Evolutionary conservation across 2,329 filamentous ascomycete species (phyloP), one percentile per base, ranked within the genome.

Genomic region (Dothistroma septosporum): DNA sequence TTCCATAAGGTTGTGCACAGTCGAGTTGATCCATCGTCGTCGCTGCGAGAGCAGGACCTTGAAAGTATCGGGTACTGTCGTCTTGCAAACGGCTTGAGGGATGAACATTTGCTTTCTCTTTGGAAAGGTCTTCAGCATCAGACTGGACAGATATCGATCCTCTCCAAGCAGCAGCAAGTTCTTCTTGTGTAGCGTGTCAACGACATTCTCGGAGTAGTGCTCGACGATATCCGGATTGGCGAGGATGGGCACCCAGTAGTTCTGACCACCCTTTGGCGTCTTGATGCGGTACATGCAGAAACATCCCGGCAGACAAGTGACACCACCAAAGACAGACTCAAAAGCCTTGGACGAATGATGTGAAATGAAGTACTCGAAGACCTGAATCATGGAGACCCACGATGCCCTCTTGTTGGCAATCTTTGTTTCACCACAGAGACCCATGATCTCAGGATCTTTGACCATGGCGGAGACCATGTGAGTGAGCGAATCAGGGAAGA

Each of bases 201-300:
- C 94, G 57, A 99, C 92, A 70, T 99, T 99, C 77, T 99, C 94
- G 0, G 94, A 97, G 77, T 99, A 99, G 78, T 99, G 94, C 78
- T 99, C 94, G 52, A 99, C 95, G 48, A 99, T 90, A 72, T 99
- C 95, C 2, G 95, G 95, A 75, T 99, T 99, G 69, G 94, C 94
- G 66, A 99, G 84, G 71, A 99, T 97, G 8, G 94, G 94, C 24
- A 99, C 94, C 94, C 94, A 99, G 79, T 97, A 99, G 80, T 99
- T 97, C 75, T 97, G 92, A 28, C 90, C 93, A 66, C 94, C 94
- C 80, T 99, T 99, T 62, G 94, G 95, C 32, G 94, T 90, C 79
- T 99, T 99, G 85, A 99, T 97, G 72, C 94, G 90, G 81, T 99
- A 99, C 95, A 99, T 99, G 83, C 92, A 97, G 87, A 99, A 99